phyloP scores from a whole-genome alignment of 2,329 filamentous ascomycete species.

The Colletotrichum destructivum region DNA sequence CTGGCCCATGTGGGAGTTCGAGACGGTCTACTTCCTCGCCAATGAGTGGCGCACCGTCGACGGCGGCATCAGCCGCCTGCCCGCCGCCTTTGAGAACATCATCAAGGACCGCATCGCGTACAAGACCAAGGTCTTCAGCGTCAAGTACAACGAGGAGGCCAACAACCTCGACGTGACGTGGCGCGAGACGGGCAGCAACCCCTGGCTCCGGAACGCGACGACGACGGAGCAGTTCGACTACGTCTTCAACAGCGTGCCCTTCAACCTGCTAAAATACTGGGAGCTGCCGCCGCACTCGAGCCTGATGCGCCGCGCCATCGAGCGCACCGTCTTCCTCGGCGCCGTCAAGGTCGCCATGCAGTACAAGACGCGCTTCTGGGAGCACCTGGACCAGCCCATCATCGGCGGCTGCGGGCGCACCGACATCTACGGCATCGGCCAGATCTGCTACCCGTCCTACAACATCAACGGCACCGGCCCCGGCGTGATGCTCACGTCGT shows the following conservation, averaged over 20 bases:
- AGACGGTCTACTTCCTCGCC: constrained; percentile 48
- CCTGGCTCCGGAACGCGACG: constrained; percentile 44
- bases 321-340: constrained; percentile 47
- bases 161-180: constrained; percentile 45
- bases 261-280: constrained; percentile 56
- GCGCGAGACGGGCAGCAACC: constrained; percentile 44
- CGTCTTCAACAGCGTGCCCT: constrained; percentile 54
- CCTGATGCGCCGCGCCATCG: constrained; percentile 47
- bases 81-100: constrained; percentile 53
- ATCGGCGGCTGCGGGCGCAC: constrained; percentile 64
- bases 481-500: constrained; percentile 66
- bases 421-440: constrained; percentile 64
- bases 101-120: constrained; percentile 47
- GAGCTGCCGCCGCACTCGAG: constrained; percentile 54
- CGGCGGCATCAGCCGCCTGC: constrained; percentile 53
- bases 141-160: constrained; percentile 45
- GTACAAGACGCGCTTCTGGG: constrained; percentile 65
- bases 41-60: constrained; percentile 50
- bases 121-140: constrained; percentile 45
- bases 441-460: constrained; percentile 68
- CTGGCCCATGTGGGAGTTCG: constrained; percentile 52
- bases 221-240: constrained; percentile 55
- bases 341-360: constrained; percentile 64
- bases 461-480: constrained; percentile 65
- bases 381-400: constrained; percentile 48